Conservation (phyloP, 768 basidiomycete species). For the Paxillus involutus region DNA sequence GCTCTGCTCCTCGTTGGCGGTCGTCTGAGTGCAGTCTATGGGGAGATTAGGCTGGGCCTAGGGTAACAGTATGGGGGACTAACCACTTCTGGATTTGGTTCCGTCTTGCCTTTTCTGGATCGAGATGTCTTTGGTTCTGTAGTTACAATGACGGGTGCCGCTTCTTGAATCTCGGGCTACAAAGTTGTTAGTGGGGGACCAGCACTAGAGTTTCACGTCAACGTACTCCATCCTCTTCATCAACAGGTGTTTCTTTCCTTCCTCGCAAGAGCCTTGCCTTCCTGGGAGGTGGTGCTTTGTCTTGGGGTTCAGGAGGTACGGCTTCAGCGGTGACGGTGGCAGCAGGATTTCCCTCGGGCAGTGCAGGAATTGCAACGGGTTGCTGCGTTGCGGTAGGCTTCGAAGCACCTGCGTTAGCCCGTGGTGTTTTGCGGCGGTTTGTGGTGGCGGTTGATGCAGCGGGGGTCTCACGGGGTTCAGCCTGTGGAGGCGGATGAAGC, state of each 20-base stretch:
- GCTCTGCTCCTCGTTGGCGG: not conserved
- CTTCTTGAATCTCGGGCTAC: not conserved
- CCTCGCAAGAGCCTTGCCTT: conserved; percentile 7
- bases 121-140: not conserved
- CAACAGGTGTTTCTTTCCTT: not conserved
- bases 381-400: not conserved
- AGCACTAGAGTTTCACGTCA: not conserved
- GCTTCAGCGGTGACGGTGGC: not conserved
- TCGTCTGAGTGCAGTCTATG: not conserved
- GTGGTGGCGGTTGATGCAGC: conserved; percentile 4
- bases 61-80: not conserved
- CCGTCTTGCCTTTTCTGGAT: conserved; percentile 3
- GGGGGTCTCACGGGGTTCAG: not conserved
- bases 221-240: conserved; percentile 2
- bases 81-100: not conserved
- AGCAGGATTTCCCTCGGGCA: not conserved
- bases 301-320: conserved; percentile 13
- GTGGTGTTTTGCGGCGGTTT: conserved; percentile 14
- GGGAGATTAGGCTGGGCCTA: not conserved
- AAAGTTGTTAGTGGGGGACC: not conserved
- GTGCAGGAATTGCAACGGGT: not conserved
- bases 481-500: not conserved
- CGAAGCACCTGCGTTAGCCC: not conserved
- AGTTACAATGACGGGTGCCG: not conserved
- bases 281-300: conserved; percentile 23